Evolutionary conservation across 306 rosid species (phyloP), one percentile per base, ranked within the genome.

Genomic region (Canavalia ensiformis): DNA sequence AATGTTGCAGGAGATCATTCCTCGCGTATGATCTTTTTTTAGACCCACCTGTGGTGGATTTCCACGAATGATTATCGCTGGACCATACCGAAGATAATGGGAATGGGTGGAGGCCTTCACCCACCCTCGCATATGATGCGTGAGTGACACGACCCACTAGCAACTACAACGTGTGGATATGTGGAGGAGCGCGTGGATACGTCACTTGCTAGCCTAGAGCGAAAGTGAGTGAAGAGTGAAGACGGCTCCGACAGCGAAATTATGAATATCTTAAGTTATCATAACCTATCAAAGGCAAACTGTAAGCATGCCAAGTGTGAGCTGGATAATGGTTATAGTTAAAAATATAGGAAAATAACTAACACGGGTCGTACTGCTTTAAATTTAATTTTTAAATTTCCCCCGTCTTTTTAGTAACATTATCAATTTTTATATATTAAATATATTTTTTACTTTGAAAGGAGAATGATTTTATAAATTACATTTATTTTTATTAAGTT

Each of bases 251-350:
- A 87, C 90, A 74, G 11, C 0, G 18, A 81, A 51, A 42, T 49
- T 29, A 6, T 37, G 74, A 57, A 34, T 34, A 49, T 69, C 50
- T 51, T 11, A 57, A 75, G 59, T 54, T 62, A 69, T 75, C 55
- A 80, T 60, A 6, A 56, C 84, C 76, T 70, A 77, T 76, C 79
- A 72, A 70, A 56, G 41, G 45, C 18, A 64, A 31, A 29, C 76
- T 35, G 49, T 11, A 64, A 50, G 76, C 64, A 56, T 73, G 83
- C 68, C 86, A 86, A 33, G 44, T 82, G 84, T 82, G 84, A 82
- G 84, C 79, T 78, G 86, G 76, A 50, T 25, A 65, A 25, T 72
- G 49, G 68, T 30, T 52, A 8, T 25, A 45, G 2, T 35, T 35
- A 1, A 35, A 35, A 1, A 37, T 37, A 2, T 37, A 2, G 41